phyloP scores from a whole-genome alignment of 2,329 filamentous ascomycete species.

The Scedosporium apiospermum region DNA sequence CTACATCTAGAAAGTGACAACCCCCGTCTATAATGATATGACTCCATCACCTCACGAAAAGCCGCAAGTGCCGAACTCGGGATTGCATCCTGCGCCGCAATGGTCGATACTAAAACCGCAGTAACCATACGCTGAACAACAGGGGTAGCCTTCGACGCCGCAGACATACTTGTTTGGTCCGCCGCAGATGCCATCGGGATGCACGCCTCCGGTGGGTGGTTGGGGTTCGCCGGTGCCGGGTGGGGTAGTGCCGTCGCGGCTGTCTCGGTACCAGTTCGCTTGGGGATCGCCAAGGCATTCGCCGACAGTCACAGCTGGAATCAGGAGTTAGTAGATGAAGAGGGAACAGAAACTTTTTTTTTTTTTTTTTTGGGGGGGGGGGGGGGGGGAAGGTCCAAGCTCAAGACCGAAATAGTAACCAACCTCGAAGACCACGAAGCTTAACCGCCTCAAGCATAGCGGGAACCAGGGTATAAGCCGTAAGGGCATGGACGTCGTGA shows the following conservation, averaged over 20 bases:
- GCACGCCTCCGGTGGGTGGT: background rate
- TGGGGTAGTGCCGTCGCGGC: background rate
- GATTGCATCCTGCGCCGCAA: slow-evolving; percentile 6
- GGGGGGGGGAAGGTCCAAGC: no score
- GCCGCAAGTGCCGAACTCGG: background rate
- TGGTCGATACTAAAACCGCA: slow-evolving; percentile 4
- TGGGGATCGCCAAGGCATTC: slow-evolving; percentile 44
- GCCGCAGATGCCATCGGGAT: slow-evolving; percentile 5
- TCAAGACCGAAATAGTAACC: background rate
- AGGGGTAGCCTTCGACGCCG: background rate
- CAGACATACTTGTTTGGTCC: slow-evolving; percentile 4
- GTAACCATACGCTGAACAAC: slow-evolving; percentile 5
- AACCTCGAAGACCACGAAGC: slow-evolving; percentile 6
- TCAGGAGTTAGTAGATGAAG: background rate
- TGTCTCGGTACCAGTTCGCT: slow-evolving; percentile 39
- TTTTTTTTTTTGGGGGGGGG: no score
- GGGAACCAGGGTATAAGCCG: slow-evolving; percentile 28
- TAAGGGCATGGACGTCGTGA: slow-evolving; percentile 41
- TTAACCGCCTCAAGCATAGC: slow-evolving; percentile 9
- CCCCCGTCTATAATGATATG: background rate
- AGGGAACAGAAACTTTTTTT: no score
- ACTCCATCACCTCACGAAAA: background rate
- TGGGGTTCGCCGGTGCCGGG: background rate
- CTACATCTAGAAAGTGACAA: no score
- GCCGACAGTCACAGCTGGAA: slow-evolving; percentile 16